These are phyloP conservation scores for Monosporascus sp. DNA, from an alignment of 2,329 filamentous ascomycete genomes.

Conservation along the genomic window DNA sequence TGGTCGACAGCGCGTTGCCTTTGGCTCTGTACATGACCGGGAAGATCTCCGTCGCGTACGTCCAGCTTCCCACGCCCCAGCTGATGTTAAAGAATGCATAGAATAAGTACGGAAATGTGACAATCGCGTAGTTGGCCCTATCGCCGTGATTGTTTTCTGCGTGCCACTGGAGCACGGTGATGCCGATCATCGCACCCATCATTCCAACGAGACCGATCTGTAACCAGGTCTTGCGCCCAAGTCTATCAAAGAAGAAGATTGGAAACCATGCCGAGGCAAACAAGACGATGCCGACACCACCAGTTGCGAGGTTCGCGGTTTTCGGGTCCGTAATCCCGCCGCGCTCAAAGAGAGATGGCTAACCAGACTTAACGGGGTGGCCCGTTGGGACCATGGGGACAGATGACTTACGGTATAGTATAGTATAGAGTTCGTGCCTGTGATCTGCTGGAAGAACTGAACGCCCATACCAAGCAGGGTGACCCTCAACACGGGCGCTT, in stretches of 20 bases:
- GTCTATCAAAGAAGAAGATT: slow-evolving; percentile 20
- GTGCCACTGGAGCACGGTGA: slow-evolving; percentile 18
- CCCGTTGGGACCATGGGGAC: not conserved
- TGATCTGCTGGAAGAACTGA: slow-evolving; percentile 25
- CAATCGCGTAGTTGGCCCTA: slow-evolving; percentile 17
- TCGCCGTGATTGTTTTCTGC: slow-evolving; percentile 14
- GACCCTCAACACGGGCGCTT: slow-evolving; percentile 20
- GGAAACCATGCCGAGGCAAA: slow-evolving; percentile 21
- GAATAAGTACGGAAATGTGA: slow-evolving; percentile 19
- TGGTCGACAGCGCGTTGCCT: slow-evolving; percentile 21
- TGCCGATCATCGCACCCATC: slow-evolving; percentile 17
- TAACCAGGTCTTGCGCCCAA: slow-evolving; percentile 21
- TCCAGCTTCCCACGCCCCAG: slow-evolving; percentile 22
- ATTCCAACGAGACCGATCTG: slow-evolving; percentile 20
- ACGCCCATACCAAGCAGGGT: slow-evolving; percentile 24
- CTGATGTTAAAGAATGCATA: slow-evolving; percentile 21
- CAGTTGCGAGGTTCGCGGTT: slow-evolving; percentile 19
- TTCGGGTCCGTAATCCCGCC: slow-evolving; percentile 14
- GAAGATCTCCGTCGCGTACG: slow-evolving; percentile 22
- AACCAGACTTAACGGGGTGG: not conserved
- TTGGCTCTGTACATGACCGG: slow-evolving; percentile 18
- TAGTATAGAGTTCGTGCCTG: slow-evolving; percentile 25
- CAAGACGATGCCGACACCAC: slow-evolving; percentile 17
- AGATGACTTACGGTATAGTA: slow-evolving; percentile 21
- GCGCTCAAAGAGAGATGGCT: slow-evolving; percentile 17